Conservation (phyloP, 345 rosid species). For the Brassica incana region DNA sequence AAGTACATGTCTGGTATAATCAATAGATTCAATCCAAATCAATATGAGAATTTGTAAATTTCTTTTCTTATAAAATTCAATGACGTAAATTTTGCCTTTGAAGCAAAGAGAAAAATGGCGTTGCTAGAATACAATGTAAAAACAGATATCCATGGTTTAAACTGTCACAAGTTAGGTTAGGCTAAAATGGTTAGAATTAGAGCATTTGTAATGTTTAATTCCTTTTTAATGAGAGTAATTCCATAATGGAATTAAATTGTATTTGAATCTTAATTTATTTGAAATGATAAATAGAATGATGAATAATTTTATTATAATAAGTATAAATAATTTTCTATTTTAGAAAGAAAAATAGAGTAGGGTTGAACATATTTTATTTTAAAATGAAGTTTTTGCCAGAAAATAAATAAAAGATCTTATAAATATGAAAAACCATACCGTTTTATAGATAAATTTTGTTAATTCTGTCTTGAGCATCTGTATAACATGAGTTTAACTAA, state of each 20-base stretch:
- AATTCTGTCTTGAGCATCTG: neutral
- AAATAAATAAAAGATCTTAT: neutral
- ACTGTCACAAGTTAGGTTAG: neutral
- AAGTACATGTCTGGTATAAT: constrained; percentile 4
- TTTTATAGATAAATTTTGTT: neutral
- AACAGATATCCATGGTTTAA: neutral
- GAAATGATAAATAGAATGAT: neutral
- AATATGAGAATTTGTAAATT: neutral
- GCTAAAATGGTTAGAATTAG: neutral
- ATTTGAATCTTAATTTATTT: neutral
- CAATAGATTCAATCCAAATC: neutral
- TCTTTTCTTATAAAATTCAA: neutral
- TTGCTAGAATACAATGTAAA: neutral
- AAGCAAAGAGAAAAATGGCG: constrained; percentile 3
- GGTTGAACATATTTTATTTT: too few relatives aligned
- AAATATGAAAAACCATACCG: neutral
- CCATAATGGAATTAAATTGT: neutral
- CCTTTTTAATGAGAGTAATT: neutral
- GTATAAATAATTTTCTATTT: neutral
- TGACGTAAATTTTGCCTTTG: constrained; percentile 3
- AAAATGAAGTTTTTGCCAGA: neutral
- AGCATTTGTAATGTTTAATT: neutral
- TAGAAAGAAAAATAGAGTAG: neutral
- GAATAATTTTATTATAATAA: neutral
- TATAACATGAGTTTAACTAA: neutral